phyloP scores from a whole-genome alignment of 1,284 basidiomycete genomes.

The Erythrobasidium hasegawianum region DNA sequence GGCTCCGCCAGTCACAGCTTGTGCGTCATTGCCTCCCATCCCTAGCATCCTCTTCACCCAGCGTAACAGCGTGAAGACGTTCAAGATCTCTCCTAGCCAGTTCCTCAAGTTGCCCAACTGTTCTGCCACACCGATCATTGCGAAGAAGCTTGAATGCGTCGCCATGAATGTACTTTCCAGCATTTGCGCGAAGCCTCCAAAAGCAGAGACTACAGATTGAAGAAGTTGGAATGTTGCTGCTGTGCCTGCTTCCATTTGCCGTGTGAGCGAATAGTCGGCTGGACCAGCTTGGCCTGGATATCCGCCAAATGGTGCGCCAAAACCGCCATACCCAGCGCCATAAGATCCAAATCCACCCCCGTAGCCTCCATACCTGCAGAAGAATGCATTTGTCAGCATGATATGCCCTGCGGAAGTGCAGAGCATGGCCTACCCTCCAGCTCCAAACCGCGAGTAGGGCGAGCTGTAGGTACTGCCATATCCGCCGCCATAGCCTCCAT shows the following conservation, averaged over 20 bases:
- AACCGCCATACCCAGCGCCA: constrained; percentile 20
- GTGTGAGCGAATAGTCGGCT: constrained; percentile 51
- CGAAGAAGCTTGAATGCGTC: constrained; percentile 96
- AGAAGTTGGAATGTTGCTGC: constrained; percentile 70
- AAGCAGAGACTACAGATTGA: constrained; percentile 92
- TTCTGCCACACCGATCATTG: constrained; percentile 96
- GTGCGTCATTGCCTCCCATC: constrained; percentile 56
- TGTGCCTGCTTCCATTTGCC: constrained; percentile 46
- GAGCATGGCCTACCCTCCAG: constrained; percentile 38
- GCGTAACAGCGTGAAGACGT: constrained; percentile 79
- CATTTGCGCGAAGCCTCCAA: constrained; percentile 94
- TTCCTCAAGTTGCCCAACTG: constrained; percentile 88
- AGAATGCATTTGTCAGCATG: neutral
- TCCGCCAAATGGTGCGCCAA: constrained; percentile 48
- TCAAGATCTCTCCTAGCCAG: constrained; percentile 88
- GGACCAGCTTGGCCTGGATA: constrained; percentile 83
- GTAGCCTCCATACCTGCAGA: constrained; percentile 50
- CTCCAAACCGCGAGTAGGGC: constrained; percentile 56
- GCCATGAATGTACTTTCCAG: constrained; percentile 98
- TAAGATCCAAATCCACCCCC: constrained; percentile 48
- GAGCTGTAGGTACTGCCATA: constrained; percentile 49
- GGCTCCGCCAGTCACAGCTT: constrained; percentile 46
- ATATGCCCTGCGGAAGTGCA: neutral
- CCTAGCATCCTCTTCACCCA: constrained; percentile 63
- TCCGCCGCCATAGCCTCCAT: constrained; percentile 45